Evolutionary conservation across 2,329 filamentous ascomycete species (phyloP), one percentile per base, ranked within the genome.

Genomic region (Atkinsonella hypoxylon): DNA sequence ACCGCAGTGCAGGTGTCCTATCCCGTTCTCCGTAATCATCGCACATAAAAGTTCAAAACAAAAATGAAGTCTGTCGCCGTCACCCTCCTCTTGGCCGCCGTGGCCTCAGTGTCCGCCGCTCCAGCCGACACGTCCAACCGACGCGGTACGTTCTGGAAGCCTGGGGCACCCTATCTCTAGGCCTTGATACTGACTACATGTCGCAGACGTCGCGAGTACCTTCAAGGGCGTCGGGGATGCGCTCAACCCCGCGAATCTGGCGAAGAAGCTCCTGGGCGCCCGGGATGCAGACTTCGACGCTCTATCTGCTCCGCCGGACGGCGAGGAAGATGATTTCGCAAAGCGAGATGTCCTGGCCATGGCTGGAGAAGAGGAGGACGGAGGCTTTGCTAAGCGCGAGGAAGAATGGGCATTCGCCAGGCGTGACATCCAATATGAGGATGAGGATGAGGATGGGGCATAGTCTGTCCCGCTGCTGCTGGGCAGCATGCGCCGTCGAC

Each of bases 41-140:
- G 13, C 32, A 34, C 2, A 34, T 9, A 15, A 20, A 5, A 32
- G n/a, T n/a, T n/a, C 34, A 41, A 48, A 36, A 10, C 20, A 13
- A 46, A 13, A 4, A 50, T 50, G 49, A 50, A 47, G 43, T 50
- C 49, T 20, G 30, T 41, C 39, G 17, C 43, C 17, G 26, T 50
- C n/a, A 20, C 43, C 18, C 36, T 50, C 15, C 22, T 50, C 13
- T 8, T 45, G 42, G 42, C 42, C n/a, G 49, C 43, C 18, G 48
- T 31, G 42, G 42, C 43, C 7, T 40, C 42, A 2, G 49, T 46
- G 13, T 50, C 49, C 12, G 49, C 49, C 43, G 49, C 43, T 31
- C 49, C 49, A 20, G 11, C 42, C 11, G 20, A 38, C 46, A 30
- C 42, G n/a, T 5, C 18, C 17, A 32, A 13, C 30, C 41, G 42